phyloP scores from a whole-genome alignment of 2,329 filamentous ascomycete genomes.

The Alternaria sp. region DNA sequence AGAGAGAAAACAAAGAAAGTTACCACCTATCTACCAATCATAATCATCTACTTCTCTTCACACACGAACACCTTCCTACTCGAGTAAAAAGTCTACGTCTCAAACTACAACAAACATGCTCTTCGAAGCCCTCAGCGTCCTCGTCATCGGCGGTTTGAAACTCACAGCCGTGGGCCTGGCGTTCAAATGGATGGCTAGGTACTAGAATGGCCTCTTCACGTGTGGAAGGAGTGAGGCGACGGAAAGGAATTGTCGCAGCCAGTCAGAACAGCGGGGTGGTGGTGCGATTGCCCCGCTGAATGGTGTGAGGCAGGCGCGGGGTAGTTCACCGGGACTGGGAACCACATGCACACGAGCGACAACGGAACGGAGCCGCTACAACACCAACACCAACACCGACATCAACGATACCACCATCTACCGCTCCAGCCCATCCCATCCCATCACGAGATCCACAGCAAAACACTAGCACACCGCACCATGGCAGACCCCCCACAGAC shows the following conservation, averaged over 20 bases:
- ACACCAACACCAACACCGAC: neutral
- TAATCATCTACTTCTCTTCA: neutral
- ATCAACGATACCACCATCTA: neutral
- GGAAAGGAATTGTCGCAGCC: neutral
- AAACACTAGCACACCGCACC: neutral
- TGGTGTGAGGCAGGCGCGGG: constrained; percentile 9
- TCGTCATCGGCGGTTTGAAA: constrained; percentile 38
- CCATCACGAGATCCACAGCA: too few species aligned
- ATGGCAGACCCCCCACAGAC: constrained; percentile 35
- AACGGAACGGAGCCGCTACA: neutral
- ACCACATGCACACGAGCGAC: neutral
- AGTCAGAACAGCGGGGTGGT: neutral
- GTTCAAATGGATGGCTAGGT: constrained; percentile 34
- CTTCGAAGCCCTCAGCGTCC: constrained; percentile 30
- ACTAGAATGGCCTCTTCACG: constrained; percentile 7
- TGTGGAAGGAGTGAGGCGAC: neutral
- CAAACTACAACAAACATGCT: neutral
- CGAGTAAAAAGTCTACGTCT: too few species aligned
- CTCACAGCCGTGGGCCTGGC: constrained; percentile 38
- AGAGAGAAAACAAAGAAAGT: neutral
- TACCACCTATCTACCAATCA: neutral
- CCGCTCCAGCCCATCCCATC: neutral
- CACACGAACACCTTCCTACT: neutral
- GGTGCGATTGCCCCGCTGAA: constrained; percentile 30
- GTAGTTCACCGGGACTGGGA: neutral